Evolutionary conservation across 139 green algal genomes (phyloP).

Genomic region (Marvania coccoides): DNA sequence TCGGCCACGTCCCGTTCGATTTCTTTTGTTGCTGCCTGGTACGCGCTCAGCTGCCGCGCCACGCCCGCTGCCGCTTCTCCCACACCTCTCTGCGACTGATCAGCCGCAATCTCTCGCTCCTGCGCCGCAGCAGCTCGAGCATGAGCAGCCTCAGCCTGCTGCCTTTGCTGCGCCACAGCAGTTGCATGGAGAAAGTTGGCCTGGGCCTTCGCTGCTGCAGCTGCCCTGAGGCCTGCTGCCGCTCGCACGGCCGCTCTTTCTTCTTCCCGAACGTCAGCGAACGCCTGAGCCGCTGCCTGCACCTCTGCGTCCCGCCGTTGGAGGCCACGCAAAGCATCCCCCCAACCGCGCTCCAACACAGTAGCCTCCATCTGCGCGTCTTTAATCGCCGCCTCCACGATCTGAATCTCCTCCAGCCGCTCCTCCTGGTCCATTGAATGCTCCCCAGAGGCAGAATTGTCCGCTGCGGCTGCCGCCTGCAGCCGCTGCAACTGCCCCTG

Average conservation of each 20-base stretch:
- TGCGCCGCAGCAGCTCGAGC: background rate
- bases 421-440: conserved; percentile 56
- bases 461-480: background rate
- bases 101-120: background rate
- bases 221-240: background rate
- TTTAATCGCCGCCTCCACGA: background rate
- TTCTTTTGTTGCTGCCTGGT: background rate
- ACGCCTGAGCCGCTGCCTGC: too few relatives aligned
- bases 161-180: background rate
- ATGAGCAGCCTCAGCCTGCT: background rate
- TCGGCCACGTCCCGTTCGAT: background rate
- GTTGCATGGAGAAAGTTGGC: background rate
- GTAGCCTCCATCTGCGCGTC: too few relatives aligned
- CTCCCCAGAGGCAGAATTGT: conserved; percentile 27
- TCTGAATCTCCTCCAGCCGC: conserved; percentile 57
- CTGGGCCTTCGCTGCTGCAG: background rate
- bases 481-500: conserved; percentile 34
- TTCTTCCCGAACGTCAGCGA: too few relatives aligned
- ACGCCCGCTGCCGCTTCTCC: background rate
- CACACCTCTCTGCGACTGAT: background rate
- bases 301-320: too few relatives aligned
- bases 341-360: too few relatives aligned
- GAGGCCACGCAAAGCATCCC: too few relatives aligned
- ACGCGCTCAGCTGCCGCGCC: background rate
- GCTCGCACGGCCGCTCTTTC: background rate